Evolutionary conservation across 1,284 basidiomycete species (phyloP), one percentile per base, ranked within the genome.

Genomic region (Pholiota adiposa): DNA sequence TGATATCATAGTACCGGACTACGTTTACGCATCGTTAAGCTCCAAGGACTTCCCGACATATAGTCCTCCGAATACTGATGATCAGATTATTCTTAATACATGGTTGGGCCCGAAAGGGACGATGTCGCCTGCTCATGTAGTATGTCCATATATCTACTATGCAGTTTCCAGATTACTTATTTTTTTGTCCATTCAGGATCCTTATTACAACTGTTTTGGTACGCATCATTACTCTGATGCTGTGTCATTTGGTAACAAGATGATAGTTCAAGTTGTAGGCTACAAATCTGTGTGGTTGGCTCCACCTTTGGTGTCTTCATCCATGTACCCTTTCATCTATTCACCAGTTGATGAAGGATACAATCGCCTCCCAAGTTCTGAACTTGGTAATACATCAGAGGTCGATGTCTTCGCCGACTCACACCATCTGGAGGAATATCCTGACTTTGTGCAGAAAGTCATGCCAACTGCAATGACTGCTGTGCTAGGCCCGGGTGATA

Each of bases 131-230:
- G 93, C 97, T 1, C 97, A 99, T 75, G 94, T 88, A n/a, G 93
- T 93, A 73, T 67, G 90, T 81, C n/a, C 31, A 23, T 21, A 27
- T 16, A 48, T 4, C 54, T 9, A 34, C 16, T 33, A 19, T 41
- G 27, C 11, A 19, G 21, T 51, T 21, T 49, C 25, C 14, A 27
- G 6, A 56, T 48, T 44, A 38, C 27, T 55, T 36, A 49, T 64
- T 51, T 60, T 64, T n/a, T n/a, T 44, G 63, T 33, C 53, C 51
- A 46, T 55, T 38, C 62, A 96, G 93, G 97, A 99, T 72, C 96
- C 96, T 0, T 97, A 89, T 76, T 94, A 86, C 77, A 99, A 99
- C 72, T 84, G 91, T 64, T 98, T 93, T 73, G 87, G 94, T 94
- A 73, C 63, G 65, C 33, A 41, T 29, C n/a, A 25, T 25, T 4